Evolutionary conservation across 257 asterid genomes (phyloP), one percentile per base, ranked within the genome.

Genomic region (Scutellaria galericulata): DNA sequence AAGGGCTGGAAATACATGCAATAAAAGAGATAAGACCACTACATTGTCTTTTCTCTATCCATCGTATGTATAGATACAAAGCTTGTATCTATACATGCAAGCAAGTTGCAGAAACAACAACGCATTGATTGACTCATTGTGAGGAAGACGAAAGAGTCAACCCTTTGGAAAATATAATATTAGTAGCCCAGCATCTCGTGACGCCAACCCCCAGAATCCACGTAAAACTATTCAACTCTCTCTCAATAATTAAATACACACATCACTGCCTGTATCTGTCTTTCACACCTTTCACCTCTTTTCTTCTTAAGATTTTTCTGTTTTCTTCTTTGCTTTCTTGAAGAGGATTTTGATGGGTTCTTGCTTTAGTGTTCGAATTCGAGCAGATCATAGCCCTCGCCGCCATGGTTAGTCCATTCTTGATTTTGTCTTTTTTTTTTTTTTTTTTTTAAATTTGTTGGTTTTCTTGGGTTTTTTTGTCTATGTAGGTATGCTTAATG

Each of bases 311-410:
- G 48, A 44, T 66, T 72, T 65, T 58, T 71, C n/a, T 31, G 37
- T 2, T 31, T 31, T 66, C 45, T 60, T 47, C 15, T 24, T 24
- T 9, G n/a, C 9, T 37, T 53, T 31, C 37, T 31, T 20, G 78
- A 48, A 48, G 46, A 60, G 39, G 45, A 27, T 35, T 35, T 72
- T 64, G 64, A 90, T 90, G 97, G 97, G 97, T 76, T 88, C 95
- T 82, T 90, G 90, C 79, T 78, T 72, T 77, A 90, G 97, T 71
- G 88, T 81, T 42, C 88, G 93, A 54, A 84, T 90, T 15, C 76
- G 90, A 76, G 91, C 92, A 6, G 85, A 90, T 70, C 84, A 77
- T 51, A 85, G 90, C 68, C 93, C 95, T 73, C 84, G 77, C 9
- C 81, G 90, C 63, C 87, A 89, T 80, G 97, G 97, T 90, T 71